Evolutionary conservation across 768 basidiomycete species (phyloP), one percentile per base, ranked within the genome.

Genomic region (Favolaschia claudopus): DNA sequence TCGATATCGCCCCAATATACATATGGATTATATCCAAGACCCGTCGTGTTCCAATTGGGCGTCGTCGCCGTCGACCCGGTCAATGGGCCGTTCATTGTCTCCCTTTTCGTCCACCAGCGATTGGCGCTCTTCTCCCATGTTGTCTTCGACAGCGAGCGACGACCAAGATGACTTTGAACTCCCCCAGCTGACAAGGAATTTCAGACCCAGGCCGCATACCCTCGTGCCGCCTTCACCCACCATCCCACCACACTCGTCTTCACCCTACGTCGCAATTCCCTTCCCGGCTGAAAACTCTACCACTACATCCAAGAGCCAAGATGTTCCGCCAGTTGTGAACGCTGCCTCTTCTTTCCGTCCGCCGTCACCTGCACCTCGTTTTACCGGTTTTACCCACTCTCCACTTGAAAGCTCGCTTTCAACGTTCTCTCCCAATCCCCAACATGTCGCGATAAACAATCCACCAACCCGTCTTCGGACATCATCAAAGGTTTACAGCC

Each of bases 361-460:
- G 43, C 62, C 58, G 15, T 63, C 62, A 32, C 62, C 62, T 25
- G 58, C 62, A 20, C 62, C 62, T 37, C 57, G 62, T 14, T 63
- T 63, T 49, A 45, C 55, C 55, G 62, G 62, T 53, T 63, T 63
- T 33, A 7, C 46, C 74, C 77, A 75, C 75, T 61, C 58, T 31
- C 28, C 44, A 27, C 78, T 77, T 76, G 76, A 80, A 74, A 74
- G 77, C 64, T 62, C 58, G 48, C 70, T 70, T 60, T 60, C 59
- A 50, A 42, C 20, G 63, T 66, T 76, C 58, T 42, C 71, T 69
- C 34, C 57, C 17, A 37, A 45, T 32, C n/a, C n/a, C n/a, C 72
- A 72, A 67, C 58, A 83, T 83, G 82, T 38, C 58, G 69, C 80
- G 71, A 70, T 83, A 79, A 80, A 76, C 71, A 64, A 61, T 24